A percentile compares a stretch with the other conserved stretches of the same genome.
phyloP scores from a whole-genome alignment of 352 stramenopile genomes.

The Pythium aquatile region DNA sequence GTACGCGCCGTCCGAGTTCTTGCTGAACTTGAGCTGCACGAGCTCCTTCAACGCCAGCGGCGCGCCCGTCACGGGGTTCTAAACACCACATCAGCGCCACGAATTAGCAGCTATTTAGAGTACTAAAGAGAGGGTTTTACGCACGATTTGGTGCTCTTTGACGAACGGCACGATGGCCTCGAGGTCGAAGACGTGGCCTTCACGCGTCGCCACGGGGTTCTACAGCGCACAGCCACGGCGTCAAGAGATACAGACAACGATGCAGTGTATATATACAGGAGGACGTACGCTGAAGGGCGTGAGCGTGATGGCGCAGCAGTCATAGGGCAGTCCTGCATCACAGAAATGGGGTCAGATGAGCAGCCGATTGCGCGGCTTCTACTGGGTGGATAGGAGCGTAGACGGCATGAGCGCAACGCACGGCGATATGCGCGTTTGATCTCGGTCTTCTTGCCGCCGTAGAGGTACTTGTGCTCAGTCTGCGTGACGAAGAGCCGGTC shows the following conservation, averaged over 20 bases:
- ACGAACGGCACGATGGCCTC: conserved; percentile 95
- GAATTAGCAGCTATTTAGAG: not conserved
- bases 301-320: conserved; percentile 97
- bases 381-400: not conserved
- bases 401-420: conserved; percentile 26
- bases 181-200: conserved; percentile 97
- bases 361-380: not conserved
- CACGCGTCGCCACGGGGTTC: conserved; percentile 93
- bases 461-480: conserved; percentile 92
- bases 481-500: conserved; percentile 88
- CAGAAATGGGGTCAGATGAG: not conserved
- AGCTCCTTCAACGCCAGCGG: conserved; percentile 92
- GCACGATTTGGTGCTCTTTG: conserved; percentile 92
- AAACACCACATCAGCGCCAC: not conserved
- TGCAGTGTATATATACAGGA: not conserved
- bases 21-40: conserved; percentile 87
- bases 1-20: conserved; percentile 75
- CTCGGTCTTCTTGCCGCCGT: conserved; percentile 91
- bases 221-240: conserved; percentile 20
- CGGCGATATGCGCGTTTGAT: conserved; percentile 74
- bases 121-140: conserved; percentile 1
- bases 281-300: conserved; percentile 72
- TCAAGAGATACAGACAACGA: not conserved
- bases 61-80: conserved; percentile 95
- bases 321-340: conserved; percentile 91